These are phyloP conservation scores for Durusdinium trenchii DNA, from an alignment of 73 alveolate genomes.

Conservation along the genomic window DNA sequence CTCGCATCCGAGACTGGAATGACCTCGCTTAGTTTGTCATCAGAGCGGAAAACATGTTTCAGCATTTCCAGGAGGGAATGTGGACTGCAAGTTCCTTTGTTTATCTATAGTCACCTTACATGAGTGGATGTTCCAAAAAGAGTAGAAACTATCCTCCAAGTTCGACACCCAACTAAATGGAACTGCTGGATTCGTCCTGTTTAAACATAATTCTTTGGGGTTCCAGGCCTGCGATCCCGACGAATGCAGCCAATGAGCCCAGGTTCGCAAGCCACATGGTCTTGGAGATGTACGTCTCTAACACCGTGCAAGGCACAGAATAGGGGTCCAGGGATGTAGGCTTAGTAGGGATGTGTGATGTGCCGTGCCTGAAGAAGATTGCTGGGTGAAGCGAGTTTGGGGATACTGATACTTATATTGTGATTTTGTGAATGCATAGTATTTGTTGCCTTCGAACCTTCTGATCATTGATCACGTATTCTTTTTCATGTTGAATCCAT, in stretches of 20 bases:
- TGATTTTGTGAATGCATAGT: background rate
- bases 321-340: background rate
- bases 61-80: too few relatives aligned
- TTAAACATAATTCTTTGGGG: background rate
- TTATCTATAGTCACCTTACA: too few relatives aligned
- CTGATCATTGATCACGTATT: background rate
- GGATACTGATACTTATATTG: too few relatives aligned
- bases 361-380: too few relatives aligned
- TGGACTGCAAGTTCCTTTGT: too few relatives aligned
- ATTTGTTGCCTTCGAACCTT: background rate
- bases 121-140: too few relatives aligned
- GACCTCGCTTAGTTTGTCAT: too few relatives aligned
- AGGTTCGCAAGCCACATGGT: constrained; percentile 62
- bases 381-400: too few relatives aligned
- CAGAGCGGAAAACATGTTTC: too few relatives aligned
- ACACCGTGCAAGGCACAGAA: constrained; percentile 74
- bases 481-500: background rate
- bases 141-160: background rate
- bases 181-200: background rate
- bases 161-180: background rate
- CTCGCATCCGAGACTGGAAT: too few relatives aligned
- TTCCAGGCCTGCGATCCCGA: background rate
- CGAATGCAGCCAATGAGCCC: background rate
- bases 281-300: constrained; percentile 93
- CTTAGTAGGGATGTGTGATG: too few relatives aligned